Conservation (phyloP, 2,329 filamentous ascomycete genomes). For the Juglanconis sp. region DNA sequence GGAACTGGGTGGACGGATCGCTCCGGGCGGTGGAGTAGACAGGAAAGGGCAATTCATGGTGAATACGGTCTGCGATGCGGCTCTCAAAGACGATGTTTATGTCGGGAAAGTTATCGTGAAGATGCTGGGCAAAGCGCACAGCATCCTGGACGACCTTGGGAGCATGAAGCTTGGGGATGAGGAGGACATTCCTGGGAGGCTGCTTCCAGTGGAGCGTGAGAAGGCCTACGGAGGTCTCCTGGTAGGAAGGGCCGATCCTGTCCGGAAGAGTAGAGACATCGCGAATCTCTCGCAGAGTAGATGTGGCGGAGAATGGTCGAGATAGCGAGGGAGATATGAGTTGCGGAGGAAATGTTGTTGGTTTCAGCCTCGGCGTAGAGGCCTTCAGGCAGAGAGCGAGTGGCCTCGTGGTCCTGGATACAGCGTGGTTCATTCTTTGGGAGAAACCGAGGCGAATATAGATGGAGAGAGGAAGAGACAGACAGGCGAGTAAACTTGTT, state of each 20-base stretch:
- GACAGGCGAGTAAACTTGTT: not conserved
- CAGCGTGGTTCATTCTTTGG: slow-evolving; percentile 8
- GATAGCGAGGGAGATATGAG: not conserved
- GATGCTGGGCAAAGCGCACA: slow-evolving; percentile 62
- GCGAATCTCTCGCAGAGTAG: slow-evolving; percentile 53
- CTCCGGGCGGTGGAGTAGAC: slow-evolving; percentile 59
- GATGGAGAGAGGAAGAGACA: not conserved
- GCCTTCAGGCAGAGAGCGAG: not conserved
- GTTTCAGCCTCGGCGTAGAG: too few species aligned
- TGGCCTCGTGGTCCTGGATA: slow-evolving; percentile 4
- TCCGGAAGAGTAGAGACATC: slow-evolving; percentile 48
- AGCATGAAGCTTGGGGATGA: slow-evolving; percentile 58
- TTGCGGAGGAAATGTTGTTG: not conserved
- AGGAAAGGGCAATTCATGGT: slow-evolving; percentile 68
- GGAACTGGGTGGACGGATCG: slow-evolving; percentile 50
- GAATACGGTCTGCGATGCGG: slow-evolving; percentile 67
- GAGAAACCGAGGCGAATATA: not conserved
- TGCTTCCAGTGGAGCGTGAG: slow-evolving; percentile 53
- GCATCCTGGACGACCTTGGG: slow-evolving; percentile 51
- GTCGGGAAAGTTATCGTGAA: slow-evolving; percentile 74
- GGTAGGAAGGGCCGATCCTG: slow-evolving; percentile 61
- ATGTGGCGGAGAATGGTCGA: not conserved
- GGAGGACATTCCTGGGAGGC: slow-evolving; percentile 54
- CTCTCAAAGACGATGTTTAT: slow-evolving; percentile 82
- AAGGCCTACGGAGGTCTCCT: slow-evolving; percentile 52